phyloP scores from a whole-genome alignment of 495 filamentous ascomycete genomes.

The Neohortaea acidophila region DNA sequence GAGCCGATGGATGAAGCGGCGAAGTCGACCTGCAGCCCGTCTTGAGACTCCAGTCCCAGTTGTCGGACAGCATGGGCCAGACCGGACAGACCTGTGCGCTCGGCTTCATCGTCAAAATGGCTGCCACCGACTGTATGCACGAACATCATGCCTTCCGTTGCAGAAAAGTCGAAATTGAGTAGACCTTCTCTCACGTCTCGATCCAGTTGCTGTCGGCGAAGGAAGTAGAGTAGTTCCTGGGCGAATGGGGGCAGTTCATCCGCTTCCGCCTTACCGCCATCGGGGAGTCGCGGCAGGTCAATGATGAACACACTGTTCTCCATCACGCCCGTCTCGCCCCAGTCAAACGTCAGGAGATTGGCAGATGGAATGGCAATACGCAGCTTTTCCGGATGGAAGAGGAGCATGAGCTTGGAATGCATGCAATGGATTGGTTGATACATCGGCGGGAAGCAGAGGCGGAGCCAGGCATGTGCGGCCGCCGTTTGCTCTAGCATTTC shows the following conservation, averaged over 20 bases:
- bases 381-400: slow-evolving; percentile 53
- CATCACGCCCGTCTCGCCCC: slow-evolving; percentile 66
- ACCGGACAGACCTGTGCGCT: slow-evolving; percentile 53
- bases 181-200: slow-evolving; percentile 42
- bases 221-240: slow-evolving; percentile 54
- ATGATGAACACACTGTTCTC: slow-evolving; percentile 79
- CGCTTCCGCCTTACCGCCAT: slow-evolving; percentile 18
- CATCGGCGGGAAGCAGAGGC: slow-evolving; percentile 71
- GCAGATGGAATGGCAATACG: slow-evolving; percentile 67
- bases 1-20: slow-evolving; percentile 64
- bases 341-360: slow-evolving; percentile 67
- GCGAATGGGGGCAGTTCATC: slow-evolving; percentile 45
- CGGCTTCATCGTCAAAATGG: slow-evolving; percentile 38
- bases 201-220: slow-evolving; percentile 51
- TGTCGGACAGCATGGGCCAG: slow-evolving; percentile 44
- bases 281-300: slow-evolving; percentile 51
- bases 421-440: slow-evolving; percentile 49
- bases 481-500: slow-evolving; percentile 31
- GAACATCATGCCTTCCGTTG: slow-evolving; percentile 54
- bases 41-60: slow-evolving; percentile 35
- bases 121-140: slow-evolving; percentile 55
- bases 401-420: slow-evolving; percentile 80
- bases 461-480: slow-evolving; percentile 37
- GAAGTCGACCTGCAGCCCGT: slow-evolving; percentile 28
- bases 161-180: slow-evolving; percentile 59